These are phyloP conservation scores for Phialocephala sp. DNA, from an alignment of 2,329 filamentous ascomycete species.

Conservation along the genomic window DNA sequence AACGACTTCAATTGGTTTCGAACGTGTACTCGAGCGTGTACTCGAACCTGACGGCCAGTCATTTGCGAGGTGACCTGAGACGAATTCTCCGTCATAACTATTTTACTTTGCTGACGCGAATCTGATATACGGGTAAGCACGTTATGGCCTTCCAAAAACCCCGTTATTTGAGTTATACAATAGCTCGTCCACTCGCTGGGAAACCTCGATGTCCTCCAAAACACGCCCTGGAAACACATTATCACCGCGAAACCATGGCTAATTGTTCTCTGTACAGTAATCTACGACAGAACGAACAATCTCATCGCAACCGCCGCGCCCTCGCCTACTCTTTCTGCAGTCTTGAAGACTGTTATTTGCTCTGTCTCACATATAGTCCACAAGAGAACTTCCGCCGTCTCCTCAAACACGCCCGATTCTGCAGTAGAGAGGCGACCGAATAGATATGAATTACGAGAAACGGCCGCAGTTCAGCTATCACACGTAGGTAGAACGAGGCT, in stretches of 20 bases:
- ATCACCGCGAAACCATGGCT: constrained; percentile 22
- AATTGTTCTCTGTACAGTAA: constrained; percentile 21
- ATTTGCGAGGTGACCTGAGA: constrained; percentile 24
- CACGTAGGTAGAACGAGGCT: constrained; percentile 11
- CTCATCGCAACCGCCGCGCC: not conserved
- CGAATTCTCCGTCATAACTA: constrained; percentile 24
- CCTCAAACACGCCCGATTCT: constrained; percentile 23
- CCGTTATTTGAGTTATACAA: constrained; percentile 17
- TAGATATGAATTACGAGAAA: constrained; percentile 26
- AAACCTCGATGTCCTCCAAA: constrained; percentile 9
- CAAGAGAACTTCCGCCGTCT: constrained; percentile 15
- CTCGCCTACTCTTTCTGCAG: constrained; percentile 1
- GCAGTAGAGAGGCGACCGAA: constrained; percentile 18
- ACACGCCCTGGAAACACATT: constrained; percentile 9
- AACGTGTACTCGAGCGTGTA: constrained; percentile 5
- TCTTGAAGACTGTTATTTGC: constrained; percentile 17
- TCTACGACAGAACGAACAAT: constrained; percentile 23
- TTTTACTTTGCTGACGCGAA: constrained; percentile 29
- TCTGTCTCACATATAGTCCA: constrained; percentile 21
- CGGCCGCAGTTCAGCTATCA: constrained; percentile 13
- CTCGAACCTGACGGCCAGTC: constrained; percentile 21
- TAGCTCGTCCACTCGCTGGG: constrained; percentile 13
- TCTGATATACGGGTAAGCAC: constrained; percentile 30
- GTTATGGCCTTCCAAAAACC: constrained; percentile 18
- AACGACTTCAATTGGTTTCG: constrained; percentile 16